A percentile compares a stretch with the other conserved stretches of the same genome.
Evolutionary conservation across 352 stramenopile genomes (phyloP).

Genomic region (Phytophthora cryptogea): DNA sequence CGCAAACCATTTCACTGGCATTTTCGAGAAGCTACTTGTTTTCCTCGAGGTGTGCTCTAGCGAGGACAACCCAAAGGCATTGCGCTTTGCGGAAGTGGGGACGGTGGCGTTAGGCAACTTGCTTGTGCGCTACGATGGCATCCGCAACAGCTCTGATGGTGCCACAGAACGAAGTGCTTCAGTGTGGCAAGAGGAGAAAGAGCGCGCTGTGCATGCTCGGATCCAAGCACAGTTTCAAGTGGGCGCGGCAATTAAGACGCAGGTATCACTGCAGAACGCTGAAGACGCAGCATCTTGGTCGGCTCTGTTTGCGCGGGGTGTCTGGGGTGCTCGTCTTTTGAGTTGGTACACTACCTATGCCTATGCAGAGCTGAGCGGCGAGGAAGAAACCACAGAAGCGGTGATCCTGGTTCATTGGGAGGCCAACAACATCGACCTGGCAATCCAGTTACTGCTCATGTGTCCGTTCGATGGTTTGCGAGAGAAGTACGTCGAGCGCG

Average conservation of each 20-base stretch:
- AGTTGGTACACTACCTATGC: slow-evolving; percentile 58
- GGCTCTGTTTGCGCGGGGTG: slow-evolving; percentile 50
- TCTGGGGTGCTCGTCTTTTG: slow-evolving; percentile 47
- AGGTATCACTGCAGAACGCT: not conserved
- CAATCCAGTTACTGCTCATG: slow-evolving; percentile 57
- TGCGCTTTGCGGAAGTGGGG: slow-evolving; percentile 30
- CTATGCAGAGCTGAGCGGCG: slow-evolving; percentile 42
- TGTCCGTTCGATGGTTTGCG: slow-evolving; percentile 61
- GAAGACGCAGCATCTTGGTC: slow-evolving; percentile 37
- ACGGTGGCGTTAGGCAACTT: slow-evolving; percentile 52
- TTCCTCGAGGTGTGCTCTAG: slow-evolving; percentile 30
- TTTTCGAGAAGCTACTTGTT: slow-evolving; percentile 42
- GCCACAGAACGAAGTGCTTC: slow-evolving; percentile 8
- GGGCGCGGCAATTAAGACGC: slow-evolving; percentile 1
- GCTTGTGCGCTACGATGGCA: slow-evolving; percentile 29
- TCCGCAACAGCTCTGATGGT: not conserved
- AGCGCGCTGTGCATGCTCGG: slow-evolving; percentile 37
- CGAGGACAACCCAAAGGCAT: slow-evolving; percentile 9
- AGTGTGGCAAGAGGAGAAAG: slow-evolving; percentile 50
- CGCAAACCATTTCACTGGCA: slow-evolving; percentile 28
- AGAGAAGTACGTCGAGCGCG: slow-evolving; percentile 36
- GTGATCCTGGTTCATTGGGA: slow-evolving; percentile 48
- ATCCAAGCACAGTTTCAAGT: slow-evolving; percentile 43
- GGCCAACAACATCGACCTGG: slow-evolving; percentile 32
- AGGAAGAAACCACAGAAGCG: slow-evolving; percentile 36